Evolutionary conservation across 345 rosid species (phyloP).

Genomic region (Abelmoschus esculentus): DNA sequence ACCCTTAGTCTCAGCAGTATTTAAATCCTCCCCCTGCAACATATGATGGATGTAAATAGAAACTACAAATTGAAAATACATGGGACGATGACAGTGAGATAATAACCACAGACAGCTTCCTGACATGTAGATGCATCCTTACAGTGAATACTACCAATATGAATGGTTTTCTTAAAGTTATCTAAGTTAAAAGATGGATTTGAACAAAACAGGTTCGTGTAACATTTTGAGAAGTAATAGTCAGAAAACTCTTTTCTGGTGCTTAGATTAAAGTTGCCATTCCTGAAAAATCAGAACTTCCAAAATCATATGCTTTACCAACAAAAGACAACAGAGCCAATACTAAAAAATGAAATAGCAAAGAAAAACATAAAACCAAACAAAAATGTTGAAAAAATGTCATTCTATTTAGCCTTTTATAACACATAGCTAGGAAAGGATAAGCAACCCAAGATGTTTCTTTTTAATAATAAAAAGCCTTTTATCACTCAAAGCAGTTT

Average conservation of each 20-base stretch:
- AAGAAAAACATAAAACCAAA: neutral
- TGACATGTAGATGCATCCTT: neutral
- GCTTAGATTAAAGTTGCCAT: neutral
- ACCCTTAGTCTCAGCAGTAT: conserved; percentile 20
- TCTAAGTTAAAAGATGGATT: neutral
- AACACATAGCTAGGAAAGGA: neutral
- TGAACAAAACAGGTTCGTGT: neutral
- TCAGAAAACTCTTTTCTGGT: neutral
- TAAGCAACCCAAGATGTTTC: neutral
- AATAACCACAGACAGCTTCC: neutral
- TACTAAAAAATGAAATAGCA: neutral
- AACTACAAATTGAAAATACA: conserved; percentile 1
- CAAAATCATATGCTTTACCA: neutral
- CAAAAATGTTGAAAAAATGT: neutral
- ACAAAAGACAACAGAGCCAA: neutral
- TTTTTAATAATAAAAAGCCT: neutral
- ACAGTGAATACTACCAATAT: neutral
- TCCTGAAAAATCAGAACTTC: neutral
- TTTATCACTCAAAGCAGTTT: neutral
- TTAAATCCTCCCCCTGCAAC: conserved; percentile 35
- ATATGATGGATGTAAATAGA: conserved; percentile 5
- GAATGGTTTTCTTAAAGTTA: neutral
- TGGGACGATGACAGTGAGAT: neutral
- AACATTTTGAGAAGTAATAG: neutral
- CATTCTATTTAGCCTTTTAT: neutral